Evolutionary conservation across 1,139 yeast species (phyloP).

Genomic region (Wickerhamomyces sp.): DNA sequence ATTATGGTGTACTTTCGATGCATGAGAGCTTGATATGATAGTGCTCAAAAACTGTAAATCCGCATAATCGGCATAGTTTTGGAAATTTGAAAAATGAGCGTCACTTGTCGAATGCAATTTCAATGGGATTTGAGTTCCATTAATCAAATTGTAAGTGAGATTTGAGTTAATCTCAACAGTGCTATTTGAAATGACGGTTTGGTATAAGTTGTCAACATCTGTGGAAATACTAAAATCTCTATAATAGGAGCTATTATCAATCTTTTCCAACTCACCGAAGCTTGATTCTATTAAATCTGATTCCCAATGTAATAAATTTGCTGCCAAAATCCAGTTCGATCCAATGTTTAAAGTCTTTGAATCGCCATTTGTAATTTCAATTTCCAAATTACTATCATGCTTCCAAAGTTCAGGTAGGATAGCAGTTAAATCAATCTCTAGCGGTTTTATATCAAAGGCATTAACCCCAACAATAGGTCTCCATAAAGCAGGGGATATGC

Average conservation of each 20-base stretch:
- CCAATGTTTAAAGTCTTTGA: conserved; percentile 43
- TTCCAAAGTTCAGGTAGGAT: conserved; percentile 62
- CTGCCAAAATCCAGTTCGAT: conserved; percentile 66
- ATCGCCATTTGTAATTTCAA: conserved; percentile 57
- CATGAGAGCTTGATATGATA: conserved; percentile 12
- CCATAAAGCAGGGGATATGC: conserved; percentile 77
- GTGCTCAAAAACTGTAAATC: conserved; percentile 17
- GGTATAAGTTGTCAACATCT: conserved; percentile 15
- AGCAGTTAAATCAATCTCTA: conserved; percentile 64
- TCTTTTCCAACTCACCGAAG: conserved; percentile 35
- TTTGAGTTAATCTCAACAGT: conserved; percentile 11
- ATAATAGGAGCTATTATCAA: conserved; percentile 24
- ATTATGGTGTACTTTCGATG: conserved; percentile 6
- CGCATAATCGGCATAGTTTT: conserved; percentile 17
- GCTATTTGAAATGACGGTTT: conserved; percentile 13
- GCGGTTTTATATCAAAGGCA: conserved; percentile 67
- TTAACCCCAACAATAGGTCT: conserved; percentile 66
- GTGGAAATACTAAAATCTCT: conserved; percentile 5
- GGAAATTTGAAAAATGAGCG: conserved; percentile 14
- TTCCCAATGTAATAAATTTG: conserved; percentile 64
- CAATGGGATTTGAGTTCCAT: conserved; percentile 19
- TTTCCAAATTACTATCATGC: conserved; percentile 29
- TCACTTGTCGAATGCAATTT: conserved; percentile 9
- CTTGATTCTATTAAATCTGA: conserved; percentile 34
- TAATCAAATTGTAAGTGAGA: conserved; percentile 14